A percentile compares a stretch with the other conserved stretches of the same genome.
These are phyloP conservation scores for Trichothecium roseum DNA, from an alignment of 2,329 filamentous ascomycete genomes.

Conservation along the genomic window DNA sequence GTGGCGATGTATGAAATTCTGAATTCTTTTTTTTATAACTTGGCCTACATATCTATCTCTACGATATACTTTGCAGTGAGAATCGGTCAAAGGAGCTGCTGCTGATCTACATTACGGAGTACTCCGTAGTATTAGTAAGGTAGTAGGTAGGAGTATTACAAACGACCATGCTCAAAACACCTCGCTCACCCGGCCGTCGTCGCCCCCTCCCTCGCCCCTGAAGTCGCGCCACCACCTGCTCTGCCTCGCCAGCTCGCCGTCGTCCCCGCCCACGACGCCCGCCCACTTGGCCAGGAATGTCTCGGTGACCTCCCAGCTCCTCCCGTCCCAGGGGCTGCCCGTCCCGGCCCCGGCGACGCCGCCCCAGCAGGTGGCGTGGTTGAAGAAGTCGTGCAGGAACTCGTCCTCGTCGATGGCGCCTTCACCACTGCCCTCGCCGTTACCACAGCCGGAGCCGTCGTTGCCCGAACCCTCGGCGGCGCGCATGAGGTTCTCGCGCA, in stretches of 20 bases:
- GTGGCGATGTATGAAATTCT: too few species aligned
- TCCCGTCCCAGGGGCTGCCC: constrained; percentile 14
- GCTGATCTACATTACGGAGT: too few species aligned
- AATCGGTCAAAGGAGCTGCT: too few species aligned
- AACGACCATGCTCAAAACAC: not conserved
- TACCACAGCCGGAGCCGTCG: too few species aligned
- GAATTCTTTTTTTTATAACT: too few species aligned
- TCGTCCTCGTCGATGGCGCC: constrained; percentile 15
- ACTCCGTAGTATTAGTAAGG: too few species aligned
- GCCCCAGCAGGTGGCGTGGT: constrained; percentile 18
- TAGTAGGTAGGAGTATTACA: too few species aligned
- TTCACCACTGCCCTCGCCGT: too few species aligned
- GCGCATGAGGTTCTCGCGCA: constrained; percentile 16
- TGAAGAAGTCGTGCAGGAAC: constrained; percentile 17
- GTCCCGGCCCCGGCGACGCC: constrained; percentile 13
- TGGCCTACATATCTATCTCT: too few species aligned
- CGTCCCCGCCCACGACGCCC: constrained; percentile 15
- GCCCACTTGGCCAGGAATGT: constrained; percentile 17
- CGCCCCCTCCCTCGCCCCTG: constrained; percentile 14
- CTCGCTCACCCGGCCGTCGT: constrained; percentile 4
- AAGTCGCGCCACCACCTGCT: constrained; percentile 17
- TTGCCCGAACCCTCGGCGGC: too few species aligned
- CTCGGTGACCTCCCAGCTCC: constrained; percentile 18
- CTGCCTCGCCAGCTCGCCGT: constrained; percentile 16
- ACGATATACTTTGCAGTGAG: too few species aligned